phyloP scores from a whole-genome alignment of 2,329 filamentous ascomycete genomes.

The Clonostachys solani region DNA sequence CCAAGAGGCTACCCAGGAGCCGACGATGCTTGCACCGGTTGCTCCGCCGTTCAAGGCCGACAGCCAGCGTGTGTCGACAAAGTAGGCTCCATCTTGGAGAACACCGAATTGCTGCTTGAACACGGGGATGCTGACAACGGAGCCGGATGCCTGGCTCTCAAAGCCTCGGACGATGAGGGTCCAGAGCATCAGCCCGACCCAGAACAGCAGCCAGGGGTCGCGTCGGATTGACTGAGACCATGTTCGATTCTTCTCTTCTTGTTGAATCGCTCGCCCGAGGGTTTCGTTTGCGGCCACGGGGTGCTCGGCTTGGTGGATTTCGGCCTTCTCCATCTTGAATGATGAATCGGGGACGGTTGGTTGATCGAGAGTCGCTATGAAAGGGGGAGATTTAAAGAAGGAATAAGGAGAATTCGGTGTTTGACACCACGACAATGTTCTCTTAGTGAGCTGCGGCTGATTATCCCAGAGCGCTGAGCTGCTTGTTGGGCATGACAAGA shows the following conservation, averaged over 20 bases:
- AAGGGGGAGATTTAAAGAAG: no score
- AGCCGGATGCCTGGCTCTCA: conserved; percentile 15
- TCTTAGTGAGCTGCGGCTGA: not conserved
- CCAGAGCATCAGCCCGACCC: conserved; percentile 22
- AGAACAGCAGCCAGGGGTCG: conserved; percentile 19
- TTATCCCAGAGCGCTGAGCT: no score
- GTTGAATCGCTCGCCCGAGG: conserved; percentile 16
- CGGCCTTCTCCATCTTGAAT: not conserved
- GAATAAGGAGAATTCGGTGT: no score
- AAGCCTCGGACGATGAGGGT: conserved; percentile 19
- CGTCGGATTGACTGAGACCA: conserved; percentile 14
- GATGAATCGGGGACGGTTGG: no score
- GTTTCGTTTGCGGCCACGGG: not conserved
- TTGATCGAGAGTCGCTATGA: no score
- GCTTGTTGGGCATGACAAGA: no score
- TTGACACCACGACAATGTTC: no score
- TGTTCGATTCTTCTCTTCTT: conserved; percentile 17
- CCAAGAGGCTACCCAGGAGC: conserved; percentile 13
- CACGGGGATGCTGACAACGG: conserved; percentile 8
- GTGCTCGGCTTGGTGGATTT: not conserved
- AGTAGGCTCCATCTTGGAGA: conserved; percentile 3
- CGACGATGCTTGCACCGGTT: conserved; percentile 14
- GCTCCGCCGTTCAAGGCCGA: conserved; percentile 12
- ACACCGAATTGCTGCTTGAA: conserved; percentile 12
- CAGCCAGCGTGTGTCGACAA: conserved; percentile 7